Base-by-base conservation (phyloP, 768 basidiomycete species). In the Tricholoma furcatifolium region DNA sequence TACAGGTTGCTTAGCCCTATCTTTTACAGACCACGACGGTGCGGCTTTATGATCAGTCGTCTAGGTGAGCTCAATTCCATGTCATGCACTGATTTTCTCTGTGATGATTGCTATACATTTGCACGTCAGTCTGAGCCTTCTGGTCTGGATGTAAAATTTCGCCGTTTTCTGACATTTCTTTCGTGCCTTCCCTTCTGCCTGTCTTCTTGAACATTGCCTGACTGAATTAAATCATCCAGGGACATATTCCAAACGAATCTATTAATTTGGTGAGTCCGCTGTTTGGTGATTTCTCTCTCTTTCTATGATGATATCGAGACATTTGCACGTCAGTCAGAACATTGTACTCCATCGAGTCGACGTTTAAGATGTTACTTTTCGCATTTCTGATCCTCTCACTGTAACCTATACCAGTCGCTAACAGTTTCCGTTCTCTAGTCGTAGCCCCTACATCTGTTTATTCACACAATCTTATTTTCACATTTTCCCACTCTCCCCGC, bases 251-350 rank as follows among this genome's bases (percentile, higher is more conserved):
- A 1, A 5, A 9, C 30, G 30, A 31, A 40, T 14, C 30, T 21
- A n/a, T 15, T 14, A 32, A 41, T 40, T 12, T 41, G 30, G 8
- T 24, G 21, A 36, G 51, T 46, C 21, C 21, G 39, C 35, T 10
- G 3, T 27, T 6, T 20, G 4, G 6, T 21, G 27, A 27, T 45
- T 6, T 49, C 18, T 23, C 3, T 47, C 21, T 8, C 17, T 17
- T 18, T 49, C 41, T 46, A 67, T 62, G 79, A 82, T 72, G 80
- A 82, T 54, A 65, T 68, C 62, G 59, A 62, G 66, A 71, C 66
- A 72, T 82, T 82, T 82, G 81, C 81, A 83, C 79, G 81, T 82
- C 81, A 83, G 81, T 81, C 80, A 47, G 77, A 81, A 64, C 63
- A 58, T 56, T 54, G 48, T 47, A 57, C 58, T 62, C 62, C 60